These are phyloP conservation scores for Symbiotaphrina buchneri DNA, from an alignment of 495 filamentous ascomycete species.

Conservation along the genomic window DNA sequence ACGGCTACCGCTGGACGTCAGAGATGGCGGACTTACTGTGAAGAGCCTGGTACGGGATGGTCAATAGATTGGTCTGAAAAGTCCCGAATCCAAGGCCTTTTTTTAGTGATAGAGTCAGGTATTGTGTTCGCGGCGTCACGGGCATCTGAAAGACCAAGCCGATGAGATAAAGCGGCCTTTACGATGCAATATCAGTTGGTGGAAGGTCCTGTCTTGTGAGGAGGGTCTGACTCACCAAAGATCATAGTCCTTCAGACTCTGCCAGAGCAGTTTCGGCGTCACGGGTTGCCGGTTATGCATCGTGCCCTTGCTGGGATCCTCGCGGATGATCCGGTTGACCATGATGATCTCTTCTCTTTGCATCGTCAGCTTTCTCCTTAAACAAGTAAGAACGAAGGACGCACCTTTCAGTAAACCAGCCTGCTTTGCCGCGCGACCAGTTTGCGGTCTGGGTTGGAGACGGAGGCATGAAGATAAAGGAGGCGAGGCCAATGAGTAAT, in stretches of 20 bases:
- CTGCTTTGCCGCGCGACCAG: constrained; percentile 43
- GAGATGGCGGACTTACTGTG: constrained; percentile 4
- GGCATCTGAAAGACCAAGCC: constrained; percentile 36
- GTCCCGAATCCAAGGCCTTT: constrained; percentile 39
- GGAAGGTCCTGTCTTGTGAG: no score
- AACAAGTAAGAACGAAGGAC: no score
- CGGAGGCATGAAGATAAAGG: constrained; percentile 50
- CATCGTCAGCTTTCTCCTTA: no score
- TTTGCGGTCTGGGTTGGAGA: constrained; percentile 49
- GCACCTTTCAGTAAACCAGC: constrained; percentile 57
- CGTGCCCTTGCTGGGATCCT: constrained; percentile 42
- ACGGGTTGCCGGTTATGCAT: constrained; percentile 39
- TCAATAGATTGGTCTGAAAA: constrained; percentile 45
- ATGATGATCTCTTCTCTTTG: constrained; percentile 31
- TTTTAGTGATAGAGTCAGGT: constrained; percentile 38
- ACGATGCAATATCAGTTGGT: no score
- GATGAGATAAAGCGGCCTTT: constrained; percentile 41
- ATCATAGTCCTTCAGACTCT: constrained; percentile 39
- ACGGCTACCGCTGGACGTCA: constrained; percentile 6
- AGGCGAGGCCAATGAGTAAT: no score
- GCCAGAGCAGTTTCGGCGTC: constrained; percentile 29
- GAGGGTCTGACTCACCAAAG: no score
- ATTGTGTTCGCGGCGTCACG: constrained; percentile 22
- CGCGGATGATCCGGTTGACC: constrained; percentile 48
- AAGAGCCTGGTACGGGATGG: constrained; percentile 32